Base-by-base conservation (phyloP, 305 asterid genomes). In the Fraxinus nigra region DNA sequence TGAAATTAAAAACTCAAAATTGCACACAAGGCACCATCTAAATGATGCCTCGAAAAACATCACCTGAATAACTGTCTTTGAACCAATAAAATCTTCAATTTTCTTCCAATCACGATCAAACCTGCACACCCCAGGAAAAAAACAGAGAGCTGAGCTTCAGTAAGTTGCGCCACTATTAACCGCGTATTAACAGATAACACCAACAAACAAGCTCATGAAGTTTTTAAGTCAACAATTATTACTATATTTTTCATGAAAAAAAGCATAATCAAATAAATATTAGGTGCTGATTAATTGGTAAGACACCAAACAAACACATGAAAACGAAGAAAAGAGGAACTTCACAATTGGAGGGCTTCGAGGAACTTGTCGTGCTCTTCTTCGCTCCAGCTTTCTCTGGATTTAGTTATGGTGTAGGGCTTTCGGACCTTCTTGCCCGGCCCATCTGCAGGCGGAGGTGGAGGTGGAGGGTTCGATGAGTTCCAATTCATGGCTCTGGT, bases 81-180 rank as follows among this genome's bases (percentile, higher is more conserved):
- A 95, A 43, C 98, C 98, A 46, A 95, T 82, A 88, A 95, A 95
- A 70, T 98, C 98, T 89, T 93, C 98, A 46, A 95, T 95, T 85
- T 95, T 95, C 87, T 95, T 93, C 98, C 97, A 93, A 83, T 93
- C 98, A 28, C 98, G 98, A 83, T 95, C 98, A 82, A 95, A 95
- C 6, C 98, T 95, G 86, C 28, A 24, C 69, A 82, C 6, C 46
- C 34, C 18, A 32, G 80, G 10, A 78, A 63, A 30, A 67, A 24
- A 46, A 43, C 24, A 8, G 33, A 24, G 28, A 24, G 1, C 14
- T 20, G 26, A 56, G 33, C 32, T 63, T 79, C 37, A 65, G 3
- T 59, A 69, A 43, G 67, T 54, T 81, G 34, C 33, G 2, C n/a
- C 72, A 63, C 72, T 18, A 18, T 63, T 22, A 3, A 24, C 14